Evolutionary conservation across 352 stramenopile genomes (phyloP), one percentile per base, ranked within the genome.

Genomic region (Thalassiosira mediterranea): DNA sequence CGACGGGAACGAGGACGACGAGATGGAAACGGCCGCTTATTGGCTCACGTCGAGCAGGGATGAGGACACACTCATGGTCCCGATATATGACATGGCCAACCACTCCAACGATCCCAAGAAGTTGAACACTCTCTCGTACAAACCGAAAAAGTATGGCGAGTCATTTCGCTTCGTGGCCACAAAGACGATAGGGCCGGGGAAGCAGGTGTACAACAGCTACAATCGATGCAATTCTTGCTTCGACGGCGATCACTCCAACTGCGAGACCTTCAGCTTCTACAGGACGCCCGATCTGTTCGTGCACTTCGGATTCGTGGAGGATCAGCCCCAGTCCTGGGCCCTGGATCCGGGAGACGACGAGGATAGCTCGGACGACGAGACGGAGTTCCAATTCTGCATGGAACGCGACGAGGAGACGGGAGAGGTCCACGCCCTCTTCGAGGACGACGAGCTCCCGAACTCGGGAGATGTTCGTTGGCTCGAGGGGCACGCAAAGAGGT

Each of bases 71-170:
- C 53, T 76, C 1, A 83, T 83, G 76, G 47, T 84, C 4, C 76
- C 76, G 13, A 66, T 84, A 28, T 84, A 81, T 38, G 76, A 84
- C 40, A 84, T 84, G 76, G 54, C 56, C 15, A 84, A 84, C 61
- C 76, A 84, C 58, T 75, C 57, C 2, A 84, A 81, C 29, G 76
- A 84, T 81, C 63, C 65, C 4, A 29, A 69, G 1, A 67, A 79
- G 31, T 65, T 84, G 10, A 84, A 84, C 44, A 84, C 71, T 0
- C 26, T 84, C 1, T 69, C 52, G n/a, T 79, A 69, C 57, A 83
- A 83, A 40, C 74, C 74, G 0, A 40, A 64, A 4, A 56, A 47
- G 26, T 38, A 13, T 4, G 74, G 74, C 2, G 69, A 70, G 28
- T 4, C 37, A 15, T 83, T 83, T 49, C 49, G 54, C 38, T 73